Evolutionary conservation across 495 filamentous ascomycete genomes (phyloP), one percentile per base, ranked within the genome.

Genomic region (Aspergillus sclerotioniger): DNA sequence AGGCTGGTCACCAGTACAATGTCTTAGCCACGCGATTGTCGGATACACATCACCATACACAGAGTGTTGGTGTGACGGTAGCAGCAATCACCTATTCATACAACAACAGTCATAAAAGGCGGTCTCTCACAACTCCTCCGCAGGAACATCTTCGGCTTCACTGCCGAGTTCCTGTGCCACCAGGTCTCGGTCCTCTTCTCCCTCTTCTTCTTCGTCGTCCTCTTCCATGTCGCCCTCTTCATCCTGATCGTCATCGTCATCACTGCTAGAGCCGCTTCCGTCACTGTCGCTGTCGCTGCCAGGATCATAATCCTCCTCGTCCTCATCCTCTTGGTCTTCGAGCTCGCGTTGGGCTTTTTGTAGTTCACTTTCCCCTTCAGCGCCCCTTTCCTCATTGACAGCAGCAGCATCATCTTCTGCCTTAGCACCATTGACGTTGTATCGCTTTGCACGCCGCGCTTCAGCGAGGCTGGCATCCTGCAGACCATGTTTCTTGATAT

Each of bases 381-480:
- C 75, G 1, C 62, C 79, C 8, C 17, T 58, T 25, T 69, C 76
- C 2, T 45, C 69, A 16, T 44, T 47, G 25, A 53, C 49, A 3
- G 62, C 67, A 3, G 62, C 67, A 28, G 63, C 74, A 0, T 67
- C 76, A n/a, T 77, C 81, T 44, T 80, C 82, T 6, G 75, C 79
- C 39, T 79, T 84, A 8, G 68, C 74, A 0, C 77, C 80, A 41
- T 89, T 92, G n/a, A 86, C 80, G 63, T 87, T 89, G 54, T 85
- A 82, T 56, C 76, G 82, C 80, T 94, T 96, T 10, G 94, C 94
- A 58, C 90, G 86, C 20, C 94, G 72, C 58, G 86, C 83, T 64
- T 93, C 93, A 6, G 94, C 94, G 84, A 98, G 85, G 65, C 91
- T 96, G 19, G 90, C 84, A 68, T 98, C 94, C 54, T 96, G 90